Evolutionary conservation across 2,329 filamentous ascomycete species (phyloP).

Genomic region (Sporothrix pallida): DNA sequence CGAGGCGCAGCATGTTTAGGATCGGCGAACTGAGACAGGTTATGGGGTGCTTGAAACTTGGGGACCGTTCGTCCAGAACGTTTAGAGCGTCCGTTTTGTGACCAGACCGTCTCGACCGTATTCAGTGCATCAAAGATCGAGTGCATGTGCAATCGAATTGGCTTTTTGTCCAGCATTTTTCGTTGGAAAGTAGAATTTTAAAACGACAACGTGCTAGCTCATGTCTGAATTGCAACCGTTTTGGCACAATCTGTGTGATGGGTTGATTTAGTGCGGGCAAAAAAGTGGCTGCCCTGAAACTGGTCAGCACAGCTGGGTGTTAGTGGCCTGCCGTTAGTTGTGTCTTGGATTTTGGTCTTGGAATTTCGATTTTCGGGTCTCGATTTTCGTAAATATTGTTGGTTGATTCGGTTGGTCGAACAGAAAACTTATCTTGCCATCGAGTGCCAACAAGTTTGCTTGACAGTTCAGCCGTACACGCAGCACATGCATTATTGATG

Average conservation of each 20-base stretch:
- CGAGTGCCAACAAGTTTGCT: background rate
- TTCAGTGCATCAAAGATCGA: background rate
- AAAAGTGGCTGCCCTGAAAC: background rate
- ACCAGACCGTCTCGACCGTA: background rate
- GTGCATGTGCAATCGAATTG: too few relatives aligned
- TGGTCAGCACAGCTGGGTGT: background rate
- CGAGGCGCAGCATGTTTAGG: constrained; percentile 45
- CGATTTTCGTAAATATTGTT: background rate
- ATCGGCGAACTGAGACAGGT: constrained; percentile 52
- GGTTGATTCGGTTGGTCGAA: background rate
- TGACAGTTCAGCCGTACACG: constrained; percentile 5
- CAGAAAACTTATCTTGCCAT: background rate
- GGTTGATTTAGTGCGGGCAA: constrained; percentile 12
- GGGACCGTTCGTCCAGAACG: constrained; percentile 12
- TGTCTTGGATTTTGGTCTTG: background rate
- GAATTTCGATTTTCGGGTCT: background rate
- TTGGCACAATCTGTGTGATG: background rate
- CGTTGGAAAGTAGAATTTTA: background rate
- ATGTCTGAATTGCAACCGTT: background rate
- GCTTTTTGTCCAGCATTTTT: too few relatives aligned
- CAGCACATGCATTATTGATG: constrained; percentile 1
- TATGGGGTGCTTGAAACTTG: constrained; percentile 49
- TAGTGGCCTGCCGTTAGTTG: background rate
- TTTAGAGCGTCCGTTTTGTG: background rate
- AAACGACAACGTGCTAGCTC: too few relatives aligned